Conservation (phyloP, 257 asterid species). For the Coffea eugenioides region DNA sequence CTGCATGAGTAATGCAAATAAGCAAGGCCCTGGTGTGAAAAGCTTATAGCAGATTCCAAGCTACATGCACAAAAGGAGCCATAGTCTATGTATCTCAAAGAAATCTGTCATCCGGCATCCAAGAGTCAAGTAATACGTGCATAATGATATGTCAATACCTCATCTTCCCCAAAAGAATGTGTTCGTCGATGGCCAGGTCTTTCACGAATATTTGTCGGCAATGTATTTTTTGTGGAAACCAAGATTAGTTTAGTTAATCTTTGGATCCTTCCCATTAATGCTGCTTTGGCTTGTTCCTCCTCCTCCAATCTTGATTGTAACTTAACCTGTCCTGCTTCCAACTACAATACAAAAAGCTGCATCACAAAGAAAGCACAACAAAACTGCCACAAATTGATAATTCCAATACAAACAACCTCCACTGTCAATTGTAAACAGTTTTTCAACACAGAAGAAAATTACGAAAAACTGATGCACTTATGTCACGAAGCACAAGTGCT, state of each 20-base stretch:
- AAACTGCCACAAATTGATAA: background rate
- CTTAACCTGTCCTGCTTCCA: conserved; percentile 82
- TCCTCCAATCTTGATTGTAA: conserved; percentile 86
- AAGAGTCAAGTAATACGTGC: background rate
- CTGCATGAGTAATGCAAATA: conserved; percentile 48
- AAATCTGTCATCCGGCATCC: background rate
- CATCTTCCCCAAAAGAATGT: conserved; percentile 90
- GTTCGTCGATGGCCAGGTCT: conserved; percentile 58
- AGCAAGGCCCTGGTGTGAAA: background rate
- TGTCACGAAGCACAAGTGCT: background rate
- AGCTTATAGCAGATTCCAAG: background rate
- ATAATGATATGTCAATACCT: conserved; percentile 38
- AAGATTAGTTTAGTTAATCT: conserved; percentile 76
- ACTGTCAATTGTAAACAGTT: background rate
- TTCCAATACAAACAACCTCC: background rate
- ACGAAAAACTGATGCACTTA: background rate
- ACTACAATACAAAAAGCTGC: conserved; percentile 40
- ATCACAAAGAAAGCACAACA: conserved; percentile 15
- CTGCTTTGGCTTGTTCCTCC: conserved; percentile 91
- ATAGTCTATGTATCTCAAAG: background rate
- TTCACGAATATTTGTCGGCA: conserved; percentile 46
- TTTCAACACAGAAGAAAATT: background rate
- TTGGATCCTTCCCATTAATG: conserved; percentile 88
- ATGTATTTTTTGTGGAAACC: conserved; percentile 71
- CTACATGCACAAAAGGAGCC: background rate